Percentiles rank a stretch among this genome's conserved stretches.
phyloP scores from a whole-genome alignment of 768 basidiomycete genomes.

The Lyophyllum shimeji region DNA sequence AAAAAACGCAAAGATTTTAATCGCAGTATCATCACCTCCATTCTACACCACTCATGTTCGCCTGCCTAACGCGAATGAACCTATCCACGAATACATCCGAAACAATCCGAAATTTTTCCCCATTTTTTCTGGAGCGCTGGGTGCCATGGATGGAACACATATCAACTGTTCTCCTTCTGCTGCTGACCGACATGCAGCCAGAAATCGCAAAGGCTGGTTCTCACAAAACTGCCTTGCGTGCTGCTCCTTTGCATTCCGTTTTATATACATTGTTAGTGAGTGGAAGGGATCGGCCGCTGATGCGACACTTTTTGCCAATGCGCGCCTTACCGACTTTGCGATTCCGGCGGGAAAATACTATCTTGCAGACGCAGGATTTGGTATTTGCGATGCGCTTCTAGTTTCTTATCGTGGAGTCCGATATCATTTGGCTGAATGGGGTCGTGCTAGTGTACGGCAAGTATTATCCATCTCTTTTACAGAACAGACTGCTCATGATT shows the following conservation, averaged over 20 bases:
- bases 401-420: constrained; percentile 33
- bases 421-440: constrained; percentile 31
- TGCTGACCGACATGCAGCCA: background rate
- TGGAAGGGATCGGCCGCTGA: background rate
- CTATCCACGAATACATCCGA: constrained; percentile 8
- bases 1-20: too few species aligned
- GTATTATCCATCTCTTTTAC: background rate
- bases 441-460: background rate
- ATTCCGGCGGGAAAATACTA: constrained; percentile 31
- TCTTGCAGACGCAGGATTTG: too few species aligned
- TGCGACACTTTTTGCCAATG: constrained; percentile 18
- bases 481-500: background rate
- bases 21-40: constrained; percentile 6
- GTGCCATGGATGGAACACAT: constrained; percentile 23
- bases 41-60: constrained; percentile 18
- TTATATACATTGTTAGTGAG: constrained; percentile 9
- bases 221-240: constrained; percentile 29
- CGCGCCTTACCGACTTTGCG: constrained; percentile 19
- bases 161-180: constrained; percentile 10
- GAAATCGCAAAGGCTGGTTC: constrained; percentile 17
- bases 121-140: constrained; percentile 23
- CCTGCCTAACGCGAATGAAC: constrained; percentile 5
- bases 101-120: constrained; percentile 24
- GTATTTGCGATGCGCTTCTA: constrained; percentile 19
- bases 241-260: constrained; percentile 25